These are phyloP conservation scores for Diutina siamensis DNA, from an alignment of 1,139 yeast species.

Conservation along the genomic window DNA sequence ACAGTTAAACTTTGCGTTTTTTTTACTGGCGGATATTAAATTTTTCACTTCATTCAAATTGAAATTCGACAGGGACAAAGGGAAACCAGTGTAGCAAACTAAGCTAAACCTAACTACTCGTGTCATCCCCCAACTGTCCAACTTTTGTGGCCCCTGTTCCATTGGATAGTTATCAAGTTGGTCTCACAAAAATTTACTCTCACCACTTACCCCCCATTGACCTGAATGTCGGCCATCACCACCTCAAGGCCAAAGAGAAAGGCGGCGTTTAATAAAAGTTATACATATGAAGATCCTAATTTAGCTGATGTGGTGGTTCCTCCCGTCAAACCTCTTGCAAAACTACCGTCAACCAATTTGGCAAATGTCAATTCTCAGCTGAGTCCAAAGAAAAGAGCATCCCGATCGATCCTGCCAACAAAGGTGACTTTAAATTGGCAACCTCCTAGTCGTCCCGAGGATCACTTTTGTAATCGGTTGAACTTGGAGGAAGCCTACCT, in stretches of 20 bases:
- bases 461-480: conserved; percentile 27
- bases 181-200: neutral
- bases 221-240: conserved; percentile 8
- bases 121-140: too few relatives aligned
- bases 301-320: conserved; percentile 9
- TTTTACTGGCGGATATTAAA: too few relatives aligned
- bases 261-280: conserved; percentile 33
- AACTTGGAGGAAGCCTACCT: conserved; percentile 26
- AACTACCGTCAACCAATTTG: neutral
- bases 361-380: conserved; percentile 4
- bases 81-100: too few relatives aligned
- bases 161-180: too few relatives aligned
- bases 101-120: too few relatives aligned
- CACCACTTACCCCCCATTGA: neutral
- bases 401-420: conserved; percentile 2
- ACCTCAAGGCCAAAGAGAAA: conserved; percentile 29
- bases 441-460: conserved; percentile 19
- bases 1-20: too few relatives aligned
- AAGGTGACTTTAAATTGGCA: conserved; percentile 30
- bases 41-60: too few relatives aligned
- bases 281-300: conserved; percentile 26
- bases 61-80: too few relatives aligned
- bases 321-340: neutral
- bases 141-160: too few relatives aligned
- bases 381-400: conserved; percentile 3